These are phyloP conservation scores for Tetrastigma voinierianum DNA, from an alignment of 164 flowering plant genomes.

Conservation along the genomic window DNA sequence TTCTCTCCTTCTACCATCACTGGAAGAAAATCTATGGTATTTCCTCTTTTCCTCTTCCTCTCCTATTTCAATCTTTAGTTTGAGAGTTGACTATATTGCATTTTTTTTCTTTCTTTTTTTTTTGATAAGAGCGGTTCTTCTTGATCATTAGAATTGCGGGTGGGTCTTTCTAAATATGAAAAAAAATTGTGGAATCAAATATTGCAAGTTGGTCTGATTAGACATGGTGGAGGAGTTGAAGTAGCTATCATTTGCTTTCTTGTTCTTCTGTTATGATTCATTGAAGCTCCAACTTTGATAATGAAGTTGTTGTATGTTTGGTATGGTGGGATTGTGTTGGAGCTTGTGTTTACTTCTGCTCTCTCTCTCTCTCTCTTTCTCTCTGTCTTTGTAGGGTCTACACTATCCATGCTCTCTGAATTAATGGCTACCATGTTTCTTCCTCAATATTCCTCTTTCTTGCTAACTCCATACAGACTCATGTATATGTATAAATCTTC, in stretches of 20 bases:
- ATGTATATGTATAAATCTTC: slow-evolving; percentile 11
- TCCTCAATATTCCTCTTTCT: slow-evolving; percentile 23
- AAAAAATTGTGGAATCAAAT: too few species aligned
- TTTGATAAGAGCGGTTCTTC: background rate
- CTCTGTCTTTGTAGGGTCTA: slow-evolving; percentile 29
- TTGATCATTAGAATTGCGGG: slow-evolving; percentile 17
- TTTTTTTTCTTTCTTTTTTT: slow-evolving; percentile 2
- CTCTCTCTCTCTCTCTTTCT: slow-evolving; percentile 17
- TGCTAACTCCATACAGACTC: slow-evolving; percentile 22
- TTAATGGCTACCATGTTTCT: slow-evolving; percentile 24
- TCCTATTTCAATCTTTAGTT: background rate
- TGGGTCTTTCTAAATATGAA: background rate
- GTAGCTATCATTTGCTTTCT: slow-evolving; percentile 8
- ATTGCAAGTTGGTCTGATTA: too few species aligned
- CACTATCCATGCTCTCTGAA: slow-evolving; percentile 38
- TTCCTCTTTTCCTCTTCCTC: background rate
- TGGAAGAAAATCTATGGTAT: slow-evolving; percentile 99
- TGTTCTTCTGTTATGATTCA: background rate
- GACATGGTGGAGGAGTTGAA: too few species aligned
- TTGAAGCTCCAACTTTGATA: slow-evolving; percentile 21
- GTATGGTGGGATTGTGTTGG: slow-evolving; percentile 22
- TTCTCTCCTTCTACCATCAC: slow-evolving; percentile 92
- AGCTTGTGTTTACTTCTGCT: slow-evolving; percentile 9
- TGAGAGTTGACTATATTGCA: background rate
- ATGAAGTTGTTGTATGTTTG: slow-evolving; percentile 29